A percentile compares a stretch with the other conserved stretches of the same genome.
Evolutionary conservation across 1,139 yeast genomes (phyloP).

Genomic region (Lodderomyces orthopsilosis): DNA sequence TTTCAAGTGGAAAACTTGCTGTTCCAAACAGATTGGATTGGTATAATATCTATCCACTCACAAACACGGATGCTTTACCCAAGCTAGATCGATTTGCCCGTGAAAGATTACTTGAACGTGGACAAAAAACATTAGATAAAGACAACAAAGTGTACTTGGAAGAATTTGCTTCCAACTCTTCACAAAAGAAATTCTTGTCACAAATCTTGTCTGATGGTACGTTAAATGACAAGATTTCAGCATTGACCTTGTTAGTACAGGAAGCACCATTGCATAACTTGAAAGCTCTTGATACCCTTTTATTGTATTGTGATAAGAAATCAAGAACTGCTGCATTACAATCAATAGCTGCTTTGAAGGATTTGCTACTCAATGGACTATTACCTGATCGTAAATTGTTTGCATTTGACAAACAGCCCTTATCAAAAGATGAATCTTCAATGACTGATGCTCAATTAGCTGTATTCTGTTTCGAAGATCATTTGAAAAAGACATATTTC

Average conservation of each 20-base stretch:
- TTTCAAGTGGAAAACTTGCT: conserved; percentile 53
- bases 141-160: conserved; percentile 74
- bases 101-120: conserved; percentile 63
- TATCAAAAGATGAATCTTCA: conserved; percentile 39
- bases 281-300: conserved; percentile 76
- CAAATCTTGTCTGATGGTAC: conserved; percentile 94
- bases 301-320: conserved; percentile 82
- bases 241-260: conserved; percentile 85
- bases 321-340: conserved; percentile 92
- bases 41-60: conserved; percentile 49
- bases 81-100: conserved; percentile 45
- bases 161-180: conserved; percentile 76
- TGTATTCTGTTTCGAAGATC: conserved; percentile 84
- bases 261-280: conserved; percentile 92
- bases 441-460: conserved; percentile 54
- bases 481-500: conserved; percentile 74
- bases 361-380: conserved; percentile 75
- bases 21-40: conserved; percentile 72
- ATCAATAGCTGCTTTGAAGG: conserved; percentile 85
- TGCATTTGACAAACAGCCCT: conserved; percentile 77
- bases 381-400: conserved; percentile 82
- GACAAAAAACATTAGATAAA: conserved; percentile 58
- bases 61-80: conserved; percentile 38
- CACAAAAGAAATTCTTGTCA: conserved; percentile 85
- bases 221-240: conserved; percentile 90